A percentile compares a stretch with the other conserved stretches of the same genome.
Evolutionary conservation across 768 basidiomycete species (phyloP).

Genomic region (Termitomyces sp.): DNA sequence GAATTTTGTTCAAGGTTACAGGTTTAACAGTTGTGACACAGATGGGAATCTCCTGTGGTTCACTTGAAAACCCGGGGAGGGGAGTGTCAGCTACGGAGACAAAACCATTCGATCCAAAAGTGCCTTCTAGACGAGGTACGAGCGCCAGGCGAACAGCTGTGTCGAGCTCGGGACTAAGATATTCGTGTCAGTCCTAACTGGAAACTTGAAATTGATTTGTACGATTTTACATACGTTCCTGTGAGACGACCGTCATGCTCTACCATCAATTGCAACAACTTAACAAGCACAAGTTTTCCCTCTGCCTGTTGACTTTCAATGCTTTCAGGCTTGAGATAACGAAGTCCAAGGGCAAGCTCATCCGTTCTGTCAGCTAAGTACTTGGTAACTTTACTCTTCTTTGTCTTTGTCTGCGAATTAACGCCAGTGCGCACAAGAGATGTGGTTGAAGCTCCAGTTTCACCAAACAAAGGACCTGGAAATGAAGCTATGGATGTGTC

Average conservation of each 20-base stretch:
- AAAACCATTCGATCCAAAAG: constrained; percentile 20
- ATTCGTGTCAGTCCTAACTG: background rate
- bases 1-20: constrained; percentile 70
- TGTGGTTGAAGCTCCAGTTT: constrained; percentile 58
- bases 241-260: constrained; percentile 85
- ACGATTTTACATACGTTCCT: constrained; percentile 61
- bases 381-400: constrained; percentile 70
- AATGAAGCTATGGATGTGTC: constrained; percentile 52
- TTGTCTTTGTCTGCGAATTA: constrained; percentile 65
- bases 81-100: constrained; percentile 26
- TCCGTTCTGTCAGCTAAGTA: constrained; percentile 73
- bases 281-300: constrained; percentile 70
- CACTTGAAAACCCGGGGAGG: constrained; percentile 16
- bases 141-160: constrained; percentile 68
- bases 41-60: constrained; percentile 44
- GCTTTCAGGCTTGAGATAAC: constrained; percentile 54
- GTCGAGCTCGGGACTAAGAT: constrained; percentile 54
- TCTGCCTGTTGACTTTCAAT: constrained; percentile 58
- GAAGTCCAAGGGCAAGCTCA: constrained; percentile 73
- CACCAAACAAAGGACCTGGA: constrained; percentile 85
- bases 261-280: constrained; percentile 72
- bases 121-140: constrained; percentile 46
- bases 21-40: constrained; percentile 54
- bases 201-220: background rate
- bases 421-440: constrained; percentile 69